These are phyloP conservation scores for Tolypocladium album DNA, from an alignment of 2,329 filamentous ascomycete species.

Conservation along the genomic window DNA sequence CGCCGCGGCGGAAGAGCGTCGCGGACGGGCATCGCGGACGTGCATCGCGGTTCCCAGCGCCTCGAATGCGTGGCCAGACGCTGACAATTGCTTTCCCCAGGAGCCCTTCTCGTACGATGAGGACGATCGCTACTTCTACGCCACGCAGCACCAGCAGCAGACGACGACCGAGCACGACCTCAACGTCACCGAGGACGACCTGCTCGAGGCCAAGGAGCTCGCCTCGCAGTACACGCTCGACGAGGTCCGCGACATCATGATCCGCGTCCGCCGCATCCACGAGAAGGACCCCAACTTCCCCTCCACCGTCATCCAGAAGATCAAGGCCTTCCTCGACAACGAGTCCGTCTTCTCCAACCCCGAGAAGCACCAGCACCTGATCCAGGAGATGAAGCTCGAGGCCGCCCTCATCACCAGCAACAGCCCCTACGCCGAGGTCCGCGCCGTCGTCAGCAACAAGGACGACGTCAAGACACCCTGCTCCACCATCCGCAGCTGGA, in stretches of 20 bases:
- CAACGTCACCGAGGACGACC: constrained; percentile 34
- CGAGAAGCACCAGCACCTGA: constrained; percentile 34
- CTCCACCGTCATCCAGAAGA: constrained; percentile 25
- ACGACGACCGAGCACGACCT: constrained; percentile 24
- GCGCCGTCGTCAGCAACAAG: constrained; percentile 44
- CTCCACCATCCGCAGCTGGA: constrained; percentile 45
- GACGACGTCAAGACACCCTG: constrained; percentile 38
- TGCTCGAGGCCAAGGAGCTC: constrained; percentile 33
- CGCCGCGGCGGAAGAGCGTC: not conserved
- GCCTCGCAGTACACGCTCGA: constrained; percentile 30
- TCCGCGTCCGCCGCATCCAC: constrained; percentile 27
- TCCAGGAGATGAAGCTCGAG: constrained; percentile 44
- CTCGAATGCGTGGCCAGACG: not conserved
- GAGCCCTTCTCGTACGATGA: constrained; percentile 28
- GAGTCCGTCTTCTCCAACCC: constrained; percentile 32
- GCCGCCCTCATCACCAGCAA: constrained; percentile 43
- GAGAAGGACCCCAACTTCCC: constrained; percentile 33
- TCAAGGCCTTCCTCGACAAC: constrained; percentile 30
- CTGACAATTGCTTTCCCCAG: constrained; percentile 4
- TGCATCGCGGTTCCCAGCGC: not conserved
- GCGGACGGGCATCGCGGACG: not conserved
- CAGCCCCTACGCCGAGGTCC: constrained; percentile 47
- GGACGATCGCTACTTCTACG: constrained; percentile 21
- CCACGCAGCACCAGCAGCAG: constrained; percentile 14
- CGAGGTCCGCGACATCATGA: constrained; percentile 32